phyloP scores from a whole-genome alignment of 805 yeast species.

The Maudiozyma bulderi region DNA sequence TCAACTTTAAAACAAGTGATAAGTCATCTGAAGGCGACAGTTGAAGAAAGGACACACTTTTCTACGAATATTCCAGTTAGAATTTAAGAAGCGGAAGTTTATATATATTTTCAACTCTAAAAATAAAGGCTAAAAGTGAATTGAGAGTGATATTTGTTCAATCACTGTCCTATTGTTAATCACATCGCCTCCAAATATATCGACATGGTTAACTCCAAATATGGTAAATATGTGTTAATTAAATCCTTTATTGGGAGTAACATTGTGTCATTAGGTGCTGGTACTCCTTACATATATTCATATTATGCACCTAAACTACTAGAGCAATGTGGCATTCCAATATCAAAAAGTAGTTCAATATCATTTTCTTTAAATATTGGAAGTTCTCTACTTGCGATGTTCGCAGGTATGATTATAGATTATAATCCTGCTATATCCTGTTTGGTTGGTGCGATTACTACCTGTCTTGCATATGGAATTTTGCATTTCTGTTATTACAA shows the following conservation, averaged over 20 bases:
- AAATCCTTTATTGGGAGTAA: constrained; percentile 24
- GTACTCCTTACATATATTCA: constrained; percentile 68
- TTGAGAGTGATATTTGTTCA: too few relatives aligned
- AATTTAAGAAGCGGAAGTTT: too few relatives aligned
- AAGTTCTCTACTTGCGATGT: constrained; percentile 56
- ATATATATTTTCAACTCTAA: too few relatives aligned
- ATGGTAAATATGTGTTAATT: neutral
- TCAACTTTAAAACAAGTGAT: too few relatives aligned
- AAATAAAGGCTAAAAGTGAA: too few relatives aligned
- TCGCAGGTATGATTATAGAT: constrained; percentile 64
- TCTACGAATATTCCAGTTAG: too few relatives aligned
- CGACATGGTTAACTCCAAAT: too few relatives aligned
- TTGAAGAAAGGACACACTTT: too few relatives aligned
- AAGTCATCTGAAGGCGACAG: too few relatives aligned
- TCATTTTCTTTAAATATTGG: constrained; percentile 58
- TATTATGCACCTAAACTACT: constrained; percentile 69
- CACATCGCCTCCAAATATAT: too few relatives aligned
- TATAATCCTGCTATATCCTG: constrained; percentile 41
- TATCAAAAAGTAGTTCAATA: constrained; percentile 53
- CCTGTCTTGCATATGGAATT: constrained; percentile 45
- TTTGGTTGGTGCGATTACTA: constrained; percentile 44
- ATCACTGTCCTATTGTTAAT: too few relatives aligned
- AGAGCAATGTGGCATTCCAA: constrained; percentile 43
- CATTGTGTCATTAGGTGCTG: constrained; percentile 56
- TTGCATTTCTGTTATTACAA: constrained; percentile 40